Base-by-base conservation (phyloP, 2,329 filamentous ascomycete species). In the Penicillium sp. region DNA sequence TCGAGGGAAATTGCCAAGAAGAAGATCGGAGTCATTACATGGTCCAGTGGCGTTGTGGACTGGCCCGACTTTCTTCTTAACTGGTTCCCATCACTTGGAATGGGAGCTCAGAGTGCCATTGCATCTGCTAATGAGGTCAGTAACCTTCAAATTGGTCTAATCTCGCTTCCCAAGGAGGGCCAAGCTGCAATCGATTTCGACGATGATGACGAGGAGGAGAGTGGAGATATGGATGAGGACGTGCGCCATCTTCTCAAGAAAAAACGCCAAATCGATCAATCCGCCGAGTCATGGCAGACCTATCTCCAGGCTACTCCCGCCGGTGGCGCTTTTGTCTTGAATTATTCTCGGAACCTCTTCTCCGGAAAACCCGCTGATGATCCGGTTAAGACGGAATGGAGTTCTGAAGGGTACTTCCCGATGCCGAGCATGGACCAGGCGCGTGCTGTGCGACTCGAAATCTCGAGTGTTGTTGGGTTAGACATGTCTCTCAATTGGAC, bases 331-430 rank as follows among this genome's bases (percentile, higher is more conserved):
- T n/a, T 78, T 33, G 63, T 68, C 3, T 50, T 76, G 29, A 71
- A 56, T 29, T 78, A 78, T 58, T 68, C 67, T 6, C 67, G 75
- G 10, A 76, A 73, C 39, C 39, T 78, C 19, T 78, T 78, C 47
- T 72, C 70, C 3, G 70, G 73, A 6, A 70, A 66, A 29, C 55
- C 72, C 5, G 62, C 68, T 3, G 68, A 72, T 45, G 67, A 75
- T 13, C 65, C 64, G 17, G 60, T 68, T 6, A 73, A 66, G 39
- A 75, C 75, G 4, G 74, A 77, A 63, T 78, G 75, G 76, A 77
- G 68, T 51, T 68, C 71, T 6, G 75, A 77, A 43, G 75, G 74
- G 6, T 72, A 78, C 58, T 70, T 71, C 53, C 68, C 73, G 4
- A 61, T 73, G 39, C 64, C 69, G 23, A 61, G 60, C 44, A 65